phyloP scores from a whole-genome alignment of 1,139 yeast species.

The Saccharomyces hybrid region DNA sequence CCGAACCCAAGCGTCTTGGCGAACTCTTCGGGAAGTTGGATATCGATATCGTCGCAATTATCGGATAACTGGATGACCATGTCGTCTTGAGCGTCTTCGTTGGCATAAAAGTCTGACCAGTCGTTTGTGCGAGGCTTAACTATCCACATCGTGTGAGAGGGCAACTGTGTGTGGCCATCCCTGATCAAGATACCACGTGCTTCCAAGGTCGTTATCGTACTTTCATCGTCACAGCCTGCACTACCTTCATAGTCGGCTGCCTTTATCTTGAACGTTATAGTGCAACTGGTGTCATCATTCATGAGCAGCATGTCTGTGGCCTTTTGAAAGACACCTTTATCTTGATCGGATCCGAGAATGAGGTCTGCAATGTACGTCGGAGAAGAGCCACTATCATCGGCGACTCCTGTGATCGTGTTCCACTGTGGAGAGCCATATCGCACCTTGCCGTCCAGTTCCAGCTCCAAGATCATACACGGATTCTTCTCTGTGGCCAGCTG shows the following conservation, averaged over 20 bases:
- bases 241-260: constrained; percentile 13
- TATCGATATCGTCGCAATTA: constrained; percentile 49
- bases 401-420: constrained; percentile 61
- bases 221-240: constrained; percentile 24
- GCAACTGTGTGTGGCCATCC: constrained; percentile 45
- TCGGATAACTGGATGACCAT: constrained; percentile 55
- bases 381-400: constrained; percentile 7
- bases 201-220: constrained; percentile 64
- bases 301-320: constrained; percentile 65
- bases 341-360: constrained; percentile 60
- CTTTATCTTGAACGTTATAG: constrained; percentile 48
- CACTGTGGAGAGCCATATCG: constrained; percentile 67
- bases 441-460: constrained; percentile 73
- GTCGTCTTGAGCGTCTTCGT: constrained; percentile 29
- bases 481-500: constrained; percentile 52
- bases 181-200: constrained; percentile 95
- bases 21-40: constrained; percentile 53
- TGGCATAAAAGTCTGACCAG: constrained; percentile 6
- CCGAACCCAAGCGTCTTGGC: constrained; percentile 81
- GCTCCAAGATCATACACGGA: constrained; percentile 79
- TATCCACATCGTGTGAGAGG: constrained; percentile 90
- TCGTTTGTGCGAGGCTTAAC: constrained; percentile 67
- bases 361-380: constrained; percentile 47
- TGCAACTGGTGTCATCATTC: constrained; percentile 63
- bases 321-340: constrained; percentile 56